Evolutionary conservation across 257 asterid genomes (phyloP).

Genomic region (Eustoma russellianum): DNA sequence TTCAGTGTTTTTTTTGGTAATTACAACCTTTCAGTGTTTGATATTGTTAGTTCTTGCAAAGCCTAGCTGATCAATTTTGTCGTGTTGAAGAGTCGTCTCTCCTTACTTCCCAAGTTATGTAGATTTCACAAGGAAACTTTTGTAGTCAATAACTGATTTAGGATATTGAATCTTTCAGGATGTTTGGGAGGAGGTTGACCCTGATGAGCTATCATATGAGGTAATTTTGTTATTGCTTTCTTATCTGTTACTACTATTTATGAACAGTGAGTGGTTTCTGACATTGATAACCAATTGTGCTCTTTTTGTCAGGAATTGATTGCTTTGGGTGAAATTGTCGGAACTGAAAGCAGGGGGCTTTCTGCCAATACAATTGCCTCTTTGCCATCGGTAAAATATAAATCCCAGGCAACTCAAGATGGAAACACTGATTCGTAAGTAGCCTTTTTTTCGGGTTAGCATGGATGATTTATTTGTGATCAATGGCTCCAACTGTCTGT

Average conservation of each 20-base stretch:
- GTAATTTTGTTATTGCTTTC: constrained; percentile 23
- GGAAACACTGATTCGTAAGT: constrained; percentile 81
- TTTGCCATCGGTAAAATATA: constrained; percentile 59
- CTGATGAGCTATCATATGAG: constrained; percentile 92
- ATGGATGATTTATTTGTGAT: not conserved
- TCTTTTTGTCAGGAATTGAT: constrained; percentile 52
- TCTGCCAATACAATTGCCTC: constrained; percentile 76
- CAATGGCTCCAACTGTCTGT: not conserved
- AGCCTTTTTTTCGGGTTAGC: not conserved
- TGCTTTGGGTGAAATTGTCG: constrained; percentile 92
- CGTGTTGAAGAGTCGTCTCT: too few relatives aligned
- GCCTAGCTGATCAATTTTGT: too few relatives aligned
- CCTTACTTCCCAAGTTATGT: too few relatives aligned
- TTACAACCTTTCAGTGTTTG: too few relatives aligned
- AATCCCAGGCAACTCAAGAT: constrained; percentile 43
- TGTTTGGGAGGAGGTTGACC: constrained; percentile 87
- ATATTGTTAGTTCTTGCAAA: too few relatives aligned
- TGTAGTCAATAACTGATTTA: not conserved
- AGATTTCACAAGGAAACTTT: too few relatives aligned
- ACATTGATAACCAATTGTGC: not conserved
- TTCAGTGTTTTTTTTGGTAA: too few relatives aligned
- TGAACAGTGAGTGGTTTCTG: too few relatives aligned
- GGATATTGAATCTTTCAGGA: constrained; percentile 39
- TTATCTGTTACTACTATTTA: not conserved
- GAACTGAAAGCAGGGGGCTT: constrained; percentile 96